Base-by-base conservation (phyloP, 306 rosid species). In the Cicer bijugum region DNA sequence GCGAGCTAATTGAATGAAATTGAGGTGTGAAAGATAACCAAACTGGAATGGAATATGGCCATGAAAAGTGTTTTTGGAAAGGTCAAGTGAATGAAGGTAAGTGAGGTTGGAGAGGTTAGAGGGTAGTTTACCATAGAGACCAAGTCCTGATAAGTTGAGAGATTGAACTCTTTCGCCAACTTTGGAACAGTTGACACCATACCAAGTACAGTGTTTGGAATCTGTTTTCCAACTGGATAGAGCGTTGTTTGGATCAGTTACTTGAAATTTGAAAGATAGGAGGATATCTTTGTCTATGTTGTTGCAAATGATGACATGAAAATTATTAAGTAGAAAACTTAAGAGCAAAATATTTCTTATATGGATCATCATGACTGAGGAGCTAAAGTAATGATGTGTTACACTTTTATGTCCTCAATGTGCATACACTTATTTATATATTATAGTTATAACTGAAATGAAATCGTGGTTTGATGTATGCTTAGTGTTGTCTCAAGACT, bases 121-220 rank as follows among this genome's bases (percentile, higher is more conserved):
- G n/a, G 84, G 59, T 2, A 85, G 19, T 23, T 23, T 72, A 11
- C 86, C 88, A 38, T 62, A 71, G 71, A 79, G 84, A 20, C 19
- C 38, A 17, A 67, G 73, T 65, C 56, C 59, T 14, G 19, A 1
- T 12, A 85, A 67, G 8, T 9, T 9, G 14, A 84, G 82, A 45
- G 77, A 78, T 52, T 65, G 60, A 15, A 84, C 85, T 73, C 71
- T 71, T 1, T 10, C 51, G 39, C 75, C 78, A 63, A 9, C 8
- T 62, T 59, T 81, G 77, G 75, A 64, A 74, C 88, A 81, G 2
- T 74, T 64, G 3, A 79, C 81, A 39, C 83, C 83, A 15, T 7
- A 37, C 86, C 86, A 83, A 3, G 45, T 57, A 28, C 86, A 83
- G 35, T 83, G 84, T 33, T 52, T 59, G 8, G 84, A 83, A 76